Percentiles rank a stretch among this genome's conserved stretches.
These are phyloP conservation scores for Colletotrichum chlorophyti DNA, from an alignment of 2,329 filamentous ascomycete genomes.

Conservation along the genomic window DNA sequence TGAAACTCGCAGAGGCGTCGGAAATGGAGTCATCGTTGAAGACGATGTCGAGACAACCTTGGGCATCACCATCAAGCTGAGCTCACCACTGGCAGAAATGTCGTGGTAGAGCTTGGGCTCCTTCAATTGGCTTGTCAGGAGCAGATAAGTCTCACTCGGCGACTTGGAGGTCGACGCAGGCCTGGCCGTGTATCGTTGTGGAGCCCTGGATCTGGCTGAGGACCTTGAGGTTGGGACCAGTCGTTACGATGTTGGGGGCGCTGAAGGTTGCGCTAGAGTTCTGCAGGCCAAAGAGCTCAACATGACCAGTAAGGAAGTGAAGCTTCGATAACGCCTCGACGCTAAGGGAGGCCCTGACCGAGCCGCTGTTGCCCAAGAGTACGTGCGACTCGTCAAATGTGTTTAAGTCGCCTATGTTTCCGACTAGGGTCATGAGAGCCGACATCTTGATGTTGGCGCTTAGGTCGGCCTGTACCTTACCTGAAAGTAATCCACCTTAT, in stretches of 20 bases:
- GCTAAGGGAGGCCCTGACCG: conserved; percentile 14
- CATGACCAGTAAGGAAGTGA: conserved; percentile 22
- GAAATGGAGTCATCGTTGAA: neutral
- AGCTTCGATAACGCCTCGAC: conserved; percentile 20
- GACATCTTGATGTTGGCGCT: conserved; percentile 21
- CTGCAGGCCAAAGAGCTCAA: conserved; percentile 30
- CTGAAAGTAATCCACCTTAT: neutral
- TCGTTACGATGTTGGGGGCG: conserved; percentile 37
- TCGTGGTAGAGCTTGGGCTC: neutral
- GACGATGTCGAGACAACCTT: conserved; percentile 6
- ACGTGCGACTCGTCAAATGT: conserved; percentile 20
- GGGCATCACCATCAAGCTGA: neutral
- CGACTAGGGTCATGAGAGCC: conserved; percentile 22
- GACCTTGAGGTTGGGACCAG: conserved; percentile 38
- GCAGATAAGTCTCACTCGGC: conserved; percentile 1
- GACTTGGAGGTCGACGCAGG: neutral
- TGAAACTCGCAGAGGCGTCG: neutral
- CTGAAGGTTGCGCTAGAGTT: conserved; percentile 36
- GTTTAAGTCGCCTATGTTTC: conserved; percentile 16
- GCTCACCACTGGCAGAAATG: neutral
- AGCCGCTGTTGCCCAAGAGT: conserved; percentile 25
- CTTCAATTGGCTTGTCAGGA: neutral
- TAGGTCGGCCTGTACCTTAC: conserved; percentile 4
- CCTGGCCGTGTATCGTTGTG: neutral
- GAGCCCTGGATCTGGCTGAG: conserved; percentile 24